Evolutionary conservation across 2,329 filamentous ascomycete genomes (phyloP), one percentile per base, ranked within the genome.

Genomic region (Apiospora arundinis): DNA sequence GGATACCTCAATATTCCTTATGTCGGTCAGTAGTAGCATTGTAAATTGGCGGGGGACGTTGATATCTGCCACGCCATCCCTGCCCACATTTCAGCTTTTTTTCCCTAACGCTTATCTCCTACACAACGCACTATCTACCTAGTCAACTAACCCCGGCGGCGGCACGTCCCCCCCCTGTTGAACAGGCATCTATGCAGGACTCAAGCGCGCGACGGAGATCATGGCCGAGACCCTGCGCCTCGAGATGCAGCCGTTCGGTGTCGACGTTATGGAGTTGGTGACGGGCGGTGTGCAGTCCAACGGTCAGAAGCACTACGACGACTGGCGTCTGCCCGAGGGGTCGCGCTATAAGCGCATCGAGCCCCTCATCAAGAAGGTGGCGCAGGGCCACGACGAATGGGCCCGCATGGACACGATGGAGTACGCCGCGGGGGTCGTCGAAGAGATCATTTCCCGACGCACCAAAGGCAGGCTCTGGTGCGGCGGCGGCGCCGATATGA

Each of bases 191-290:
- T 28, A 80, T 68, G 42, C 74, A n/a, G 77, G 76, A 12, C 76
- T 76, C 6, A 79, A 80, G 65, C 72, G 69, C n/a, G 77, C 76
- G 9, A 42, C 74, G 0, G 77, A 79, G 63, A 70, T 76, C 14
- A 75, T 74, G 14, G 74, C 70, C 16, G 77, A 80, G 16, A 76
- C 78, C 2, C 65, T 79, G 28, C 72, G 77, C 2, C 74, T 77
- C 16, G 77, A 78, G 67, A 2, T 79, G 23, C 74, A 70, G 2
- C 77, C 77, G 18, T 78, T 79, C 28, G 75, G 75, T 23, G 75
- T 80, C 11, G 72, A 67, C 12, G 77, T 78, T n/a, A 70, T 79
- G 23, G 74, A 78, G 65, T 69, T 79, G n/a, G 73, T 78, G 0
- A 77, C 76, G 4, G 77, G 75, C 1, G 76, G 52, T 2, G 76